Percentiles rank a stretch among this genome's conserved stretches.
Evolutionary conservation across 2,329 filamentous ascomycete genomes (phyloP).

Genomic region (Aspergillus fructus): DNA sequence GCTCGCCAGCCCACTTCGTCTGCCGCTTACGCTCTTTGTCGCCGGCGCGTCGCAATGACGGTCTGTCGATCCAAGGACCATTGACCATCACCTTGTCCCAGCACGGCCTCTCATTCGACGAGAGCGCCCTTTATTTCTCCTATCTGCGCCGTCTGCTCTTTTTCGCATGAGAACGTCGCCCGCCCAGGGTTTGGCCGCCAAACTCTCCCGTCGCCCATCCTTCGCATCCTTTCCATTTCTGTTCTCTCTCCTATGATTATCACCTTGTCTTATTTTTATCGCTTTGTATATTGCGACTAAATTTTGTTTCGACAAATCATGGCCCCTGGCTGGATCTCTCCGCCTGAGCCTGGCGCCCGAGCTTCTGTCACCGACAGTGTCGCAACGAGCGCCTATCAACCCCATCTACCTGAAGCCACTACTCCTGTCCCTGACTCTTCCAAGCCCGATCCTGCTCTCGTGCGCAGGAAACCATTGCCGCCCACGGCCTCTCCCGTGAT

Average conservation of each 20-base stretch:
- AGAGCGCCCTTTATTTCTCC: conserved; percentile 11
- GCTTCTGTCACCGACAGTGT: conserved; percentile 6
- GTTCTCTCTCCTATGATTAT: conserved; percentile 9
- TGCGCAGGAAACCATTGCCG: conserved; percentile 57
- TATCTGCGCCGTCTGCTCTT: conserved; percentile 13
- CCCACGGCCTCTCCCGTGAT: conserved; percentile 48
- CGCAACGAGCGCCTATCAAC: conserved; percentile 18
- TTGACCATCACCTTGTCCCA: conserved; percentile 18
- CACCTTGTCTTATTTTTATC: conserved; percentile 6
- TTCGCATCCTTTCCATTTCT: conserved; percentile 6
- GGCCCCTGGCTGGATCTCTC: conserved; percentile 22
- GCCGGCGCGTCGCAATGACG: conserved; percentile 18
- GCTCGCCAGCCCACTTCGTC: neutral
- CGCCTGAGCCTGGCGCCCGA: conserved; percentile 20
- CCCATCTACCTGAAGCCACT: conserved; percentile 13
- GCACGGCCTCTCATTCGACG: conserved; percentile 12
- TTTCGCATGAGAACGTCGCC: conserved; percentile 14
- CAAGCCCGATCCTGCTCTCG: conserved; percentile 40
- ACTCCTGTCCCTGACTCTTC: conserved; percentile 30
- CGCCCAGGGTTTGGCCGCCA: neutral
- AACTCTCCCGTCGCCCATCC: conserved; percentile 6
- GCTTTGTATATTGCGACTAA: neutral
- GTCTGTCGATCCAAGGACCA: conserved; percentile 21
- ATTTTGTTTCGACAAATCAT: conserved; percentile 12
- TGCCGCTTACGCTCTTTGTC: conserved; percentile 11